Evolutionary conservation across 306 rosid species (phyloP), one percentile per base, ranked within the genome.

Genomic region (Quercus glauca): DNA sequence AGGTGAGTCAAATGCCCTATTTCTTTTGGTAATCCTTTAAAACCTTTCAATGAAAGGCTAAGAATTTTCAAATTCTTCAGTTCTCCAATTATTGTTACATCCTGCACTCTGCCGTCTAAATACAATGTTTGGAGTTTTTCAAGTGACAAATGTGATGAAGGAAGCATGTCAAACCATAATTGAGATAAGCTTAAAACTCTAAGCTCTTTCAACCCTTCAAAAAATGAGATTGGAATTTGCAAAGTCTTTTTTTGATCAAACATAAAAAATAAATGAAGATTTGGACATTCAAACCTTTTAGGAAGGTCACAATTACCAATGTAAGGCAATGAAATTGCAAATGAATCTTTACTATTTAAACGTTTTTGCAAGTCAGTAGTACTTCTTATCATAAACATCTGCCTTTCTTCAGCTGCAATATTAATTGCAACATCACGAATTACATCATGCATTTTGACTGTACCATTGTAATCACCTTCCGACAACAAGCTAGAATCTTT

Each of bases 11-110:
- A 13, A 1, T 69, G 10, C 53, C 25, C 73, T 14, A 69, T 13
- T 3, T 41, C 28, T 4, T 10, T 7, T 3, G 73, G 73, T 1
- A 69, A 69, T 1, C 0, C 2, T 37, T 9, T 2, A 33, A 31
- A 31, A 0, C 0, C 0, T 31, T 31, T 0, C 19, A 20, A 10
- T 5, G 53, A 13, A 15, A 69, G 25, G 11, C 21, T 69, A 33
- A 69, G 73, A 33, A 18, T n/a, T 69, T 18, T 69, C n/a, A 69
- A 69, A 13, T 31, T 69, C 52, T 69, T 37, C 73, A 69, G 20
- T 17, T 35, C 53, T 0, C 73, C 73, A 14, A 69, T 69, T 4
- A 14, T 58, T 14, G 6, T 31, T 8, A 31, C 18, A n/a, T 76
- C 23, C 13, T 3, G 4, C 35, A 31, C 35, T 0, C 1, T 31